Conservation (phyloP, 805 yeast species). For the Peterozyma xylosa region DNA sequence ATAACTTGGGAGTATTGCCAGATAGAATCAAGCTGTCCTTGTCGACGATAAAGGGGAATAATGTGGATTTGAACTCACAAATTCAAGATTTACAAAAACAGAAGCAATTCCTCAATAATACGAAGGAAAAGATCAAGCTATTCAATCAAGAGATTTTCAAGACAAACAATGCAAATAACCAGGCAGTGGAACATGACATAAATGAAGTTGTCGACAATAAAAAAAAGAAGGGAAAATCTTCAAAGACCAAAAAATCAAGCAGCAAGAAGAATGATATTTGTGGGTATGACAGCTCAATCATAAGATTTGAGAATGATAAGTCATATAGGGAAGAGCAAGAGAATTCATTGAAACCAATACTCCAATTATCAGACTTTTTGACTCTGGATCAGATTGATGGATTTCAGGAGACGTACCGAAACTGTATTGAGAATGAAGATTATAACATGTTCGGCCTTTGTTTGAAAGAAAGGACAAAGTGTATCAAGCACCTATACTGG, state of each 20-base stretch:
- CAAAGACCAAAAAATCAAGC: conserved; percentile 15
- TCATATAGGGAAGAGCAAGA: not conserved
- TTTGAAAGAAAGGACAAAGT: conserved; percentile 45
- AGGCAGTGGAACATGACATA: conserved; percentile 9
- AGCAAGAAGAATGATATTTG: conserved; percentile 41
- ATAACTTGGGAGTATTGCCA: conserved; percentile 6
- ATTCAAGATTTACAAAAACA: conserved; percentile 13
- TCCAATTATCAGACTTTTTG: not conserved
- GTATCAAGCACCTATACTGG: conserved; percentile 40
- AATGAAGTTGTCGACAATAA: conserved; percentile 9
- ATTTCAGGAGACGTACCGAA: conserved; percentile 8
- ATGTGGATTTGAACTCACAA: conserved; percentile 14
- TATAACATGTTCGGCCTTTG: conserved; percentile 27
- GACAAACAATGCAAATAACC: conserved; percentile 8
- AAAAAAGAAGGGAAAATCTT: conserved; percentile 11
- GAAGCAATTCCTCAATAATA: conserved; percentile 17
- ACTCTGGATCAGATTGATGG: conserved; percentile 1
- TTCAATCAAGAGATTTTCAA: conserved; percentile 11
- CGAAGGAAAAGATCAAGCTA: conserved; percentile 26
- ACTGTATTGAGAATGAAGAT: conserved; percentile 7
- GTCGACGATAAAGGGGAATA: conserved; percentile 9
- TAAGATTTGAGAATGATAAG: not conserved
- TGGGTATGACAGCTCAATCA: conserved; percentile 31
- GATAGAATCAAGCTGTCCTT: not conserved
- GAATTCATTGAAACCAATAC: conserved; percentile 5